phyloP scores from a whole-genome alignment of 306 rosid genomes.

The Fragaria iinumae region DNA sequence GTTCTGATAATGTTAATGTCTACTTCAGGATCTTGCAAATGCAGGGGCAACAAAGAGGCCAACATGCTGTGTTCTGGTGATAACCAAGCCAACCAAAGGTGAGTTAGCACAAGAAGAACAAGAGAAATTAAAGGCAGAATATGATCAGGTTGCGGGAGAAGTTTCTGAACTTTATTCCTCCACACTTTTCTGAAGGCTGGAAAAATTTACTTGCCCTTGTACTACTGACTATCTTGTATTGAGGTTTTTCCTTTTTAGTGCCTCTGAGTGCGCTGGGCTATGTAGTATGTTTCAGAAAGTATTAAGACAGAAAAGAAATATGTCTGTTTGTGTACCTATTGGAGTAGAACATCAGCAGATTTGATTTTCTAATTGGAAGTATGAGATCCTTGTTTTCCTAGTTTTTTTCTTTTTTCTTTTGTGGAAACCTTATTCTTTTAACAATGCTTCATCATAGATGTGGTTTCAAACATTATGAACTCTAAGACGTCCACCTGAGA shows the following conservation, averaged over 20 bases:
- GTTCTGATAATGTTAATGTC: not conserved
- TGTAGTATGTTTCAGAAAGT: slow-evolving; percentile 17
- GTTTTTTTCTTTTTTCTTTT: too few relatives aligned
- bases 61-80: slow-evolving; percentile 85
- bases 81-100: slow-evolving; percentile 81
- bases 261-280: not conserved
- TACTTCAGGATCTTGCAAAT: slow-evolving; percentile 78
- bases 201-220: not conserved
- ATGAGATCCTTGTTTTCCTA: not conserved
- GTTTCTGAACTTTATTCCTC: slow-evolving; percentile 51
- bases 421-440: too few relatives aligned
- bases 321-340: slow-evolving; percentile 5
- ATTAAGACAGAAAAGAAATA: not conserved
- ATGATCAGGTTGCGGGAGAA: slow-evolving; percentile 61
- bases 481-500: not conserved
- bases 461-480: not conserved
- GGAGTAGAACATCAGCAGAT: not conserved
- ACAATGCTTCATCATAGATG: not conserved
- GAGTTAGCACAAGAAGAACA: slow-evolving; percentile 58
- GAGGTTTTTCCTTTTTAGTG: not conserved
- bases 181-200: slow-evolving; percentile 54
- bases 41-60: slow-evolving; percentile 99
- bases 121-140: slow-evolving; percentile 71
- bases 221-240: not conserved
- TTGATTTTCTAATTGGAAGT: slow-evolving; percentile 4